A percentile compares a stretch with the other conserved stretches of the same genome.
Evolutionary conservation across 2,329 filamentous ascomycete species (phyloP).

Genomic region (Colletotrichum tropicale): DNA sequence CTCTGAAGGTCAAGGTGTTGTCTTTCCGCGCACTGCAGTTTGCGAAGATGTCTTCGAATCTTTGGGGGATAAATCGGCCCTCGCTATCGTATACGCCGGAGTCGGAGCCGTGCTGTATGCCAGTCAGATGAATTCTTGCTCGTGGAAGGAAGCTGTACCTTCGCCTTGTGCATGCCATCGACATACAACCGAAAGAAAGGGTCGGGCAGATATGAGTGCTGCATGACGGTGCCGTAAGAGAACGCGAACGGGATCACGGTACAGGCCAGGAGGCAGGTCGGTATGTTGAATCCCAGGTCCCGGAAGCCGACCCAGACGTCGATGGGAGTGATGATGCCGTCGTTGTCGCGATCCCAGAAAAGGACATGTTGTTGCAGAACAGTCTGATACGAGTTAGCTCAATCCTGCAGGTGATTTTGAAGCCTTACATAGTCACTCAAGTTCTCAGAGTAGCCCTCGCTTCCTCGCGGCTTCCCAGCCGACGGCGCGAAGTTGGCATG

Average conservation of each 20-base stretch:
- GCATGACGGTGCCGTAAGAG: constrained; percentile 44
- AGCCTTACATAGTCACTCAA: constrained; percentile 1
- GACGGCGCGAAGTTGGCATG: constrained; percentile 7
- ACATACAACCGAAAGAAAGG: constrained; percentile 36
- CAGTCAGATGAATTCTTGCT: no score
- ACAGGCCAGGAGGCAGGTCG: constrained; percentile 37
- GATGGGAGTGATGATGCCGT: constrained; percentile 38
- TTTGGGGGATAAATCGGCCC: constrained; percentile 48
- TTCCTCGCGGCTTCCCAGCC: not conserved
- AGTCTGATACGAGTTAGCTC: no score
- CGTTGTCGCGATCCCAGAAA: constrained; percentile 43
- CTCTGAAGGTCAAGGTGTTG: constrained; percentile 36
- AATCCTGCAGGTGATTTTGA: no score
- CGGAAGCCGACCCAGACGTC: constrained; percentile 41
- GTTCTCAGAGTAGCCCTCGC: not conserved
- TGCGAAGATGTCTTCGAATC: constrained; percentile 51
- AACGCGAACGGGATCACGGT: constrained; percentile 44
- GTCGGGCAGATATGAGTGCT: constrained; percentile 34
- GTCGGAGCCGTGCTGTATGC: constrained; percentile 48
- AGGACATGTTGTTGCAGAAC: constrained; percentile 36
- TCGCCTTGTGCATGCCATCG: constrained; percentile 39
- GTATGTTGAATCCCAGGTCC: constrained; percentile 37
- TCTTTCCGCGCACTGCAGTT: constrained; percentile 42
- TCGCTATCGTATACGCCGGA: constrained; percentile 48
- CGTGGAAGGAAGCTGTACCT: no score